A percentile compares a stretch with the other conserved stretches of the same genome.
Evolutionary conservation across 1,139 yeast genomes (phyloP).

Genomic region (Saccharomyces hybrid): DNA sequence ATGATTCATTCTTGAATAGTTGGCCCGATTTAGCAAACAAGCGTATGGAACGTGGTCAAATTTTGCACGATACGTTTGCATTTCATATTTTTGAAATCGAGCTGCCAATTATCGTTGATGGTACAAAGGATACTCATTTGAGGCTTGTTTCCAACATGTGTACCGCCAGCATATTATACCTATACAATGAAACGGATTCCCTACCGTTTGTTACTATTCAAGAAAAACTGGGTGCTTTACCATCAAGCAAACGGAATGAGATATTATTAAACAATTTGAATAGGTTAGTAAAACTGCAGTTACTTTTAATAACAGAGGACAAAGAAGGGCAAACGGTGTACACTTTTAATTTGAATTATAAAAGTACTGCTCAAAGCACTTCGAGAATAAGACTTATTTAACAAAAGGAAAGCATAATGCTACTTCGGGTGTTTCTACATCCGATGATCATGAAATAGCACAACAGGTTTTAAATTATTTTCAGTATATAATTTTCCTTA

Average conservation of each 20-base stretch:
- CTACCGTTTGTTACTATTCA: neutral
- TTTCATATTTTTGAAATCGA: constrained; percentile 15
- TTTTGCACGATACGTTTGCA: neutral
- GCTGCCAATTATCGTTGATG: constrained; percentile 9
- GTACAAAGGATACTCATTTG: neutral
- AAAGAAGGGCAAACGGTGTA: neutral
- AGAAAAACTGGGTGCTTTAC: constrained; percentile 1
- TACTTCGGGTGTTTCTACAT: no score
- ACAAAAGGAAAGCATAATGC: neutral
- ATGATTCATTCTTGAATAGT: neutral
- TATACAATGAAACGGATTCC: neutral
- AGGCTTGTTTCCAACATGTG: neutral
- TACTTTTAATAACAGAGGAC: neutral
- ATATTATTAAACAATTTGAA: neutral
- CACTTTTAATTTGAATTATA: neutral
- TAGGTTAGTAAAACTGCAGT: neutral
- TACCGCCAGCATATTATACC: neutral
- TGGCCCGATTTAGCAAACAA: neutral
- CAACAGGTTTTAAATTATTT: neutral
- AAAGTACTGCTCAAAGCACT: neutral
- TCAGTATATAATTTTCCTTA: neutral
- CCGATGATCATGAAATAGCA: neutral
- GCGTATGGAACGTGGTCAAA: constrained; percentile 3
- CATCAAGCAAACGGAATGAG: neutral
- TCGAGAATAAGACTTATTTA: neutral